A percentile compares a stretch with the other conserved stretches of the same genome.
Evolutionary conservation across 345 rosid genomes (phyloP).

Genomic region (Citrus inodora): DNA sequence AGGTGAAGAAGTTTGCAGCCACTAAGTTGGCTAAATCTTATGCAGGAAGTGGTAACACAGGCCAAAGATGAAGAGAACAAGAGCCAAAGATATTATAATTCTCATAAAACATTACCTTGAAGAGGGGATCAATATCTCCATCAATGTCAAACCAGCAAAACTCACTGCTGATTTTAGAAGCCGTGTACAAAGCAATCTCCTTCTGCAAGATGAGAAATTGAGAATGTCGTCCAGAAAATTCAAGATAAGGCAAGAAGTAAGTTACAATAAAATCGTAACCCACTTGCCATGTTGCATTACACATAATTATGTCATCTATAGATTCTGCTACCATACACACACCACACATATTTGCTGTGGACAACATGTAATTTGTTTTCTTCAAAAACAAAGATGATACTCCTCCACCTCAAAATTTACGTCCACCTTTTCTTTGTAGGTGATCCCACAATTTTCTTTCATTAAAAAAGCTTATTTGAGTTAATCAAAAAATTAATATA

Average conservation of each 20-base stretch:
- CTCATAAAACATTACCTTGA: constrained; percentile 58
- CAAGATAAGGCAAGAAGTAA: neutral
- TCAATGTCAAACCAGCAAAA: constrained; percentile 91
- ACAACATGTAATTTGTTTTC: neutral
- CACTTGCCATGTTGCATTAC: neutral
- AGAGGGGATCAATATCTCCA: constrained; percentile 88
- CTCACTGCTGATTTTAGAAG: constrained; percentile 73
- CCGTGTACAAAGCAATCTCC: constrained; percentile 92
- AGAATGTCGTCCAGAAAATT: constrained; percentile 13
- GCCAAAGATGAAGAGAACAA: neutral
- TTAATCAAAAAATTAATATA: neutral
- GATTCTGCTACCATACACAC: neutral
- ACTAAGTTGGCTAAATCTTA: neutral
- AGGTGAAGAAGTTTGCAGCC: neutral
- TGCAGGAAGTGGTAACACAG: neutral
- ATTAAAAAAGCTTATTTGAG: neutral
- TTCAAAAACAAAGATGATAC: neutral
- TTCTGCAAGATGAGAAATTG: constrained; percentile 59
- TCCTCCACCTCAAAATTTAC: neutral
- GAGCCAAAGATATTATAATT: neutral
- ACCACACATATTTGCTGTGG: neutral
- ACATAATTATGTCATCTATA: neutral
- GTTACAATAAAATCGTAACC: neutral
- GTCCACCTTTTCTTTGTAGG: neutral
- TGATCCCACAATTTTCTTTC: neutral